A percentile compares a stretch with the other conserved stretches of the same genome.
Evolutionary conservation across 2,329 filamentous ascomycete genomes (phyloP).

Genomic region (Fonsecaea multimorphosa): DNA sequence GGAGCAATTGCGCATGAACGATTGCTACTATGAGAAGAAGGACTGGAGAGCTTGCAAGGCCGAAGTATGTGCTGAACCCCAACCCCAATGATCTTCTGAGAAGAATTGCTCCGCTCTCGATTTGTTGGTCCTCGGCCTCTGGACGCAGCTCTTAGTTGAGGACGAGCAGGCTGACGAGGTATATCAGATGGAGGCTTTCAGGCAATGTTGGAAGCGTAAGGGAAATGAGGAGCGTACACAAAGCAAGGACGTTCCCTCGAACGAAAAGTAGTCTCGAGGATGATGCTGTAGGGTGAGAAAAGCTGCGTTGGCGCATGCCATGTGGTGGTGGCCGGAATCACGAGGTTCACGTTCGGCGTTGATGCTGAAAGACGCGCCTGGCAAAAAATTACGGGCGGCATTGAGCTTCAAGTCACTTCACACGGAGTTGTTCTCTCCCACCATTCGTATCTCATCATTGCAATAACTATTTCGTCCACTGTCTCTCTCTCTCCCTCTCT

Average conservation of each 20-base stretch:
- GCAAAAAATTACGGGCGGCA: background rate
- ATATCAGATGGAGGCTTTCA: slow-evolving; percentile 83
- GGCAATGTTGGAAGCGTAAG: slow-evolving; percentile 87
- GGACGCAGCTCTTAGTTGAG: background rate
- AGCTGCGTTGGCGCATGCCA: background rate
- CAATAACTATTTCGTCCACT: background rate
- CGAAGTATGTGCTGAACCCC: slow-evolving; percentile 69
- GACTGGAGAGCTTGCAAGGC: slow-evolving; percentile 89
- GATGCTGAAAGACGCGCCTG: background rate
- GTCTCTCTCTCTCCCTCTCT: background rate
- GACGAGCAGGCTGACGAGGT: slow-evolving; percentile 13
- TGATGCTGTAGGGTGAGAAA: background rate
- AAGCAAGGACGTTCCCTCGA: slow-evolving; percentile 66
- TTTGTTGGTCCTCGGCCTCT: slow-evolving; percentile 16
- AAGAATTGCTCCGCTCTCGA: slow-evolving; percentile 1
- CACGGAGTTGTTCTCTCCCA: too few species aligned
- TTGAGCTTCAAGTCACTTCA: background rate
- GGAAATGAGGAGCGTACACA: slow-evolving; percentile 84
- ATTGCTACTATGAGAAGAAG: slow-evolving; percentile 95
- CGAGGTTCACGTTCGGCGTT: slow-evolving; percentile 36
- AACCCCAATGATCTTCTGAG: slow-evolving; percentile 19
- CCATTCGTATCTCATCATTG: too few species aligned
- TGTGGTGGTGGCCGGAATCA: slow-evolving; percentile 17
- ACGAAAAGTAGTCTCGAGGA: slow-evolving; percentile 4
- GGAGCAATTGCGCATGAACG: slow-evolving; percentile 87